A percentile compares a stretch with the other conserved stretches of the same genome.
Conservation (phyloP, 306 rosid genomes). For the Begonia masoniana region DNA sequence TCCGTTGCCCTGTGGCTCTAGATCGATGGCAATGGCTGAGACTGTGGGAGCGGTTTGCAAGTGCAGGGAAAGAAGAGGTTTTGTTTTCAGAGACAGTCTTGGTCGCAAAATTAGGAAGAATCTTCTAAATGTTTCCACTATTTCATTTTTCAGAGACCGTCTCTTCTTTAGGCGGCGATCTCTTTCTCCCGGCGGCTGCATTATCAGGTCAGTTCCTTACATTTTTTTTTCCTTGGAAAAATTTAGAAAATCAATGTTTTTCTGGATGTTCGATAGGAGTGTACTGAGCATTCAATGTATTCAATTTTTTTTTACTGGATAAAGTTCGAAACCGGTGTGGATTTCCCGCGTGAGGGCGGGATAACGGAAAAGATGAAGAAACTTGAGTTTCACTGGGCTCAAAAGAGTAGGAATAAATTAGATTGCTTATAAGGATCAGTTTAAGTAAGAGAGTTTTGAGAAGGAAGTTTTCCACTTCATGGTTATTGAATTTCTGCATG, state of each 20-base stretch:
- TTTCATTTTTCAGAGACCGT: constrained; percentile 11
- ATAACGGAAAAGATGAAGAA: too few relatives aligned
- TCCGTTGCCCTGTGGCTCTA: background rate
- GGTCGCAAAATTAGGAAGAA: constrained; percentile 4
- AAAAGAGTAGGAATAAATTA: too few relatives aligned
- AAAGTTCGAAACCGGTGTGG: too few relatives aligned
- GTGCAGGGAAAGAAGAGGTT: constrained; percentile 8
- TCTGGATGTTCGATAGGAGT: too few relatives aligned
- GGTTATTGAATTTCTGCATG: too few relatives aligned
- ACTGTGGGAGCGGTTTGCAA: constrained; percentile 10
- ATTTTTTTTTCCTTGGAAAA: background rate
- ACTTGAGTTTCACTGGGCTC: too few relatives aligned
- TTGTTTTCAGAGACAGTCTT: constrained; percentile 6
- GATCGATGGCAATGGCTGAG: constrained; percentile 15
- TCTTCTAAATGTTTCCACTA: constrained; percentile 13
- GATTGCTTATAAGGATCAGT: too few relatives aligned
- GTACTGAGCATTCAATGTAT: too few relatives aligned
- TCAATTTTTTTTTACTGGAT: too few relatives aligned
- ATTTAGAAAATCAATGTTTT: background rate
- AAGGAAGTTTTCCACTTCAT: too few relatives aligned
- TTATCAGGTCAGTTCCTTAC: constrained; percentile 17
- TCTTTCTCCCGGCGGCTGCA: constrained; percentile 1
- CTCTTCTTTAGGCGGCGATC: constrained; percentile 7
- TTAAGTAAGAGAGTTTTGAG: too few relatives aligned
- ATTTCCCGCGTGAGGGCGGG: too few relatives aligned